These are phyloP conservation scores for Coemansia asiatica DNA, from an alignment of 192 early-diverging fungal genomes.

Conservation along the genomic window DNA sequence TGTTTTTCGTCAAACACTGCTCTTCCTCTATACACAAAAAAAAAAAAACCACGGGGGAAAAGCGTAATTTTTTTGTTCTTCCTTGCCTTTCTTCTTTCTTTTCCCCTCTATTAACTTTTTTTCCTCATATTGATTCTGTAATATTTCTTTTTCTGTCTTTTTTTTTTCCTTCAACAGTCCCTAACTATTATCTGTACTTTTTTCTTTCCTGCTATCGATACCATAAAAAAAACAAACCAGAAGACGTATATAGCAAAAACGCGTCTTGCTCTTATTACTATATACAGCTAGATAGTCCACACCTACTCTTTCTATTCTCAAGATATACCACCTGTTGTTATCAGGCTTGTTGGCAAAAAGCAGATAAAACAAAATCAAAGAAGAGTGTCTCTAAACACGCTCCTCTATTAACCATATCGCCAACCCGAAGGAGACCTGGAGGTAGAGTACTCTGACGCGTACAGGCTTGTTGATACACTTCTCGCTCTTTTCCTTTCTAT, in stretches of 20 bases:
- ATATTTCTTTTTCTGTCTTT: not conserved
- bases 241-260: not conserved
- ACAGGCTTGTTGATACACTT: too few species aligned
- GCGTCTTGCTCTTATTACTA: not conserved
- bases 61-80: not conserved
- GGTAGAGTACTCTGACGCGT: not conserved
- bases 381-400: not conserved
- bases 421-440: not conserved
- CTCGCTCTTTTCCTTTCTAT: too few species aligned
- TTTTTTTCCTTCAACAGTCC: not conserved
- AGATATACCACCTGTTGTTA: too few species aligned
- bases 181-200: not conserved
- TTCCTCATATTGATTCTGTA: not conserved
- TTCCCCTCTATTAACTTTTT: slow-evolving; percentile 2
- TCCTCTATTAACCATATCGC: not conserved
- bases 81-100: not conserved
- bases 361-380: not conserved
- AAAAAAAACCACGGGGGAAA: slow-evolving; percentile 3
- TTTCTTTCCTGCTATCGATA: not conserved
- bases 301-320: not conserved
- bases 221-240: not conserved
- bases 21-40: not conserved
- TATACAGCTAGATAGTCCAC: not conserved
- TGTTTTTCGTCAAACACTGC: not conserved
- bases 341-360: too few species aligned